These are phyloP conservation scores for Hortaea sp. DNA, from an alignment of 2,329 filamentous ascomycete genomes.

Conservation along the genomic window DNA sequence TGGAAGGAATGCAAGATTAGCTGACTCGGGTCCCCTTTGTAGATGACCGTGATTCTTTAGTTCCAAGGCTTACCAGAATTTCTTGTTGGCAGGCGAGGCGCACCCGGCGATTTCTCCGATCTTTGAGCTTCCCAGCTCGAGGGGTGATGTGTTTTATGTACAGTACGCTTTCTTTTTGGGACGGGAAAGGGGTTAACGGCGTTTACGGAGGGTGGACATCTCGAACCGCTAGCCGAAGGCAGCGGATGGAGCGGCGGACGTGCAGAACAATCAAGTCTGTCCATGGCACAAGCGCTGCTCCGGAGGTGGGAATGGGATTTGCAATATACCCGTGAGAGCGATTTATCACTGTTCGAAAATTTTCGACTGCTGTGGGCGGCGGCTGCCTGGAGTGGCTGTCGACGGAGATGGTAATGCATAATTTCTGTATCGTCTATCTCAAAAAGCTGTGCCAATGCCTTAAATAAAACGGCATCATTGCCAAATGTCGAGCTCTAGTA, in stretches of 20 bases:
- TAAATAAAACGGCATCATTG: too few species aligned
- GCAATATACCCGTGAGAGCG: conserved; percentile 1
- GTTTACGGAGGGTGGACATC: too few species aligned
- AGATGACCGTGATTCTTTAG: neutral
- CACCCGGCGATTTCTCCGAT: conserved; percentile 11
- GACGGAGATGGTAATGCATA: neutral
- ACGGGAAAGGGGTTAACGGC: too few species aligned
- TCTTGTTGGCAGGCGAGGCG: conserved; percentile 8
- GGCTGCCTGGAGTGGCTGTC: neutral
- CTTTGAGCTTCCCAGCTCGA: conserved; percentile 3
- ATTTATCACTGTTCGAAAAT: neutral
- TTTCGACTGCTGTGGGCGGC: too few species aligned
- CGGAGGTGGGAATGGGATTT: neutral
- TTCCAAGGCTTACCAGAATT: conserved; percentile 7
- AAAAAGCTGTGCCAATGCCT: neutral
- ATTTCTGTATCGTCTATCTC: neutral
- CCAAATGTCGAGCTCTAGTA: conserved; percentile 1
- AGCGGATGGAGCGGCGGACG: neutral
- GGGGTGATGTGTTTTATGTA: neutral
- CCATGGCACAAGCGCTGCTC: neutral
- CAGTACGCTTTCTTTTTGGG: neutral
- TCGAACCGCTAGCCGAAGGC: neutral
- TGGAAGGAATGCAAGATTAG: neutral
- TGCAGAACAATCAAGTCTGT: neutral
- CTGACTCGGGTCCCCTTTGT: conserved; percentile 1